Conservation (phyloP, 2,329 filamentous ascomycete genomes). For the Colletotrichum sp. region DNA sequence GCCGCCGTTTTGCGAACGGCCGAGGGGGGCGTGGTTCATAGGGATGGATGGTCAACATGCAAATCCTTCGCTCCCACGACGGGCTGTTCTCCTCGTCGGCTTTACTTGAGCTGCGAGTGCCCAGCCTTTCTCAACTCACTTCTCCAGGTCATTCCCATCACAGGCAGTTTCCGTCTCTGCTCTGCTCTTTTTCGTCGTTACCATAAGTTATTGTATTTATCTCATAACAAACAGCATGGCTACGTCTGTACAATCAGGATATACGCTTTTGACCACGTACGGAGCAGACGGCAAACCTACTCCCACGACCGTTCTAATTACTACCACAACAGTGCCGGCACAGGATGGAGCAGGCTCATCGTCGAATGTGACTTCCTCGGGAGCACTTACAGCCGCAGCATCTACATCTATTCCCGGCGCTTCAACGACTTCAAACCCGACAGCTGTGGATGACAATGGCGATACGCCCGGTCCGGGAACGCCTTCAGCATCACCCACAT, state of each 20-base stretch:
- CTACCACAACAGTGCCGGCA: not conserved
- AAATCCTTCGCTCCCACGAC: not conserved
- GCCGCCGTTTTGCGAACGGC: not conserved
- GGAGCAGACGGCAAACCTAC: no score
- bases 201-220: not conserved
- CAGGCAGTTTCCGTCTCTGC: not conserved
- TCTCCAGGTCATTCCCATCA: not conserved
- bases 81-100: not conserved
- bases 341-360: not conserved
- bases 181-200: not conserved
- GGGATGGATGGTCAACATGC: not conserved
- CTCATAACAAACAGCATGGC: rapidly evolving
- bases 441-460: not conserved
- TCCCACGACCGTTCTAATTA: not conserved
- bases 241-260: rapidly evolving
- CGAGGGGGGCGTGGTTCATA: not conserved
- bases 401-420: not conserved
- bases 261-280: rapidly evolving
- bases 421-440: not conserved
- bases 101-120: not conserved
- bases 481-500: not conserved
- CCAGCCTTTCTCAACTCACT: not conserved
- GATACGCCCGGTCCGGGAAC: not conserved
- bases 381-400: not conserved
- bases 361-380: rapidly evolving